Evolutionary conservation across 2,329 filamentous ascomycete genomes (phyloP).

Genomic region (Diplodia seriata): DNA sequence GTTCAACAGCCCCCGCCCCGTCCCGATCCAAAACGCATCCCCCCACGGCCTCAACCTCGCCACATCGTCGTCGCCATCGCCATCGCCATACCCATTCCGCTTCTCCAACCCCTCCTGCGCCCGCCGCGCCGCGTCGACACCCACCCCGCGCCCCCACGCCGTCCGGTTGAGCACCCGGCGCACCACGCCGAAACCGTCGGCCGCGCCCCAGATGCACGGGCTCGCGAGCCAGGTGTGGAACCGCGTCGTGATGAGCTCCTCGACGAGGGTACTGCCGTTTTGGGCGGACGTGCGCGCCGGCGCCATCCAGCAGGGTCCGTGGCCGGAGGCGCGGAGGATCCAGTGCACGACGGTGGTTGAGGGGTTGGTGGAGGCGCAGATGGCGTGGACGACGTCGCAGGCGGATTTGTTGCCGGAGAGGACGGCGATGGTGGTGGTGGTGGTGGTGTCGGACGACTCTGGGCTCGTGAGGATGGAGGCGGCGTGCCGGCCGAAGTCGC

Average conservation of each 20-base stretch:
- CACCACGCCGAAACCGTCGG: slow-evolving; percentile 64
- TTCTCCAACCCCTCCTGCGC: slow-evolving; percentile 61
- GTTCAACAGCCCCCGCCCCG: slow-evolving; percentile 66
- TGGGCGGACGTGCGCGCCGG: slow-evolving; percentile 65
- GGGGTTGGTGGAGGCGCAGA: too few relatives aligned
- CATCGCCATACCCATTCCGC: slow-evolving; percentile 49
- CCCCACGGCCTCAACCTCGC: slow-evolving; percentile 53
- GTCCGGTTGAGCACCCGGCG: slow-evolving; percentile 66
- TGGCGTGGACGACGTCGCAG: slow-evolving; percentile 68
- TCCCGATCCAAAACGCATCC: slow-evolving; percentile 60
- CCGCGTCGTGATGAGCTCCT: slow-evolving; percentile 71
- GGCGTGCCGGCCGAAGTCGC: slow-evolving; percentile 56
- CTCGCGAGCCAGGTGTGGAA: slow-evolving; percentile 73
- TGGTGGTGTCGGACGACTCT: too few relatives aligned
- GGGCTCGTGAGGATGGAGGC: slow-evolving; percentile 45
- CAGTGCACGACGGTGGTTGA: slow-evolving; percentile 65
- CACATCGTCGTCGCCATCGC: slow-evolving; percentile 39
- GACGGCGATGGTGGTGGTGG: slow-evolving; percentile 54
- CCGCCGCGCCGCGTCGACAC: slow-evolving; percentile 63
- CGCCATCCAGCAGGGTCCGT: slow-evolving; percentile 66
- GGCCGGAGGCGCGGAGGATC: slow-evolving; percentile 63
- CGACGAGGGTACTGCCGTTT: too few relatives aligned
- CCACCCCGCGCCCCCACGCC: slow-evolving; percentile 61
- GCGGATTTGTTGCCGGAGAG: slow-evolving; percentile 69
- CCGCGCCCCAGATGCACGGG: slow-evolving; percentile 74